Evolutionary conservation across 257 asterid genomes (phyloP), one percentile per base, ranked within the genome.

Genomic region (Coffea canephora): DNA sequence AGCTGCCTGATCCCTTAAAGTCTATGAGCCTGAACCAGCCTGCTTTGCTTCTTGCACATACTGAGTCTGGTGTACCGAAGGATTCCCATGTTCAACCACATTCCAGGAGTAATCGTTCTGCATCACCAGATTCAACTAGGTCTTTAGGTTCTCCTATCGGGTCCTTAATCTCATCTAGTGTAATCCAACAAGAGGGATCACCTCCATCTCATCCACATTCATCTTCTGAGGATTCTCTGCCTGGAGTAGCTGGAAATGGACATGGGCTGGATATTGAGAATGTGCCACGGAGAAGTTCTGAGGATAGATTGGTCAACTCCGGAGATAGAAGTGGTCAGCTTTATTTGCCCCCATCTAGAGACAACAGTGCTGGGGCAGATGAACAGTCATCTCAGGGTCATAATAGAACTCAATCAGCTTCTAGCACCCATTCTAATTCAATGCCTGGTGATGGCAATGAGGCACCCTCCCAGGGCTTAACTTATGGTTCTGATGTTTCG

Each of bases 21-120:
- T 74, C 86, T 57, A 66, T 64, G 59, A 82, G 77, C 82, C 79
- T 80, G 85, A 85, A 82, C 36, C 88, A 75, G 62, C 76, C 88
- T 71, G 75, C 82, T 82, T 73, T 81, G 70, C 69, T 78, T 46
- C 76, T 73, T 69, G 71, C 76, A 81, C 84, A 70, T 57, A 21
- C 73, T 23, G 83, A 82, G 57, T 75, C 83, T 70, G 55, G 82
- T 65, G 62, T 79, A 48, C 50, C 77, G 75, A 71, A 76, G 77
- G 79, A 79, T 46, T 61, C 80, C 48, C 81, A 77, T 67, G 62
- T 67, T 48, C 82, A 80, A 66, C 69, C 81, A 25, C 88, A 82
- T 69, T 81, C 79, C 34, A 77, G 74, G 68, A 83, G 46, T 13
- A 66, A 80, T 78, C 78, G 67, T 43, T 82, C 89, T 65, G 65